phyloP scores from a whole-genome alignment of 805 yeast species.

The Starmerella powellii region DNA sequence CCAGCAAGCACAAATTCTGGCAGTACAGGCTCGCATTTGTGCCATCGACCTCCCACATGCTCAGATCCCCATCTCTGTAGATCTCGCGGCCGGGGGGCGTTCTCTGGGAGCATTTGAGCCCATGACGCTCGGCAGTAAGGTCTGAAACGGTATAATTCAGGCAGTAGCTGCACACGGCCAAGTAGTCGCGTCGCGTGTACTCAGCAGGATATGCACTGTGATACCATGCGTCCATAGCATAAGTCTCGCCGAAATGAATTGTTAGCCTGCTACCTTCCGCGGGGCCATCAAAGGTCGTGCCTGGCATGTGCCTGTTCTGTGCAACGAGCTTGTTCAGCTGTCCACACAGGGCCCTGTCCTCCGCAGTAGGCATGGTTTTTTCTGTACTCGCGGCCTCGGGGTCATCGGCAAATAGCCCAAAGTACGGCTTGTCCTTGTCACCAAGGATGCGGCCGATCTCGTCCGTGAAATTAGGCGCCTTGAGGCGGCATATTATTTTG shows the following conservation, averaged over 20 bases:
- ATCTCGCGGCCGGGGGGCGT: conserved; percentile 91
- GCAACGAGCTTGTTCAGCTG: background rate
- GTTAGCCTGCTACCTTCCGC: conserved; percentile 23
- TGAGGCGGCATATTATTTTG: conserved; percentile 4
- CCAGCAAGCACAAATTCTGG: conserved; percentile 78
- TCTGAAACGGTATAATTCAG: conserved; percentile 65
- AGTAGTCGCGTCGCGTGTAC: conserved; percentile 46
- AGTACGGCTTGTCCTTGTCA: conserved; percentile 13
- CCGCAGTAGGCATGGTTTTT: conserved; percentile 12
- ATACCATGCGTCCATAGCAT: conserved; percentile 82
- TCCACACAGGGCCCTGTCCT: conserved; percentile 11
- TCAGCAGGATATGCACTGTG: conserved; percentile 88
- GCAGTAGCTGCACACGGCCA: conserved; percentile 77
- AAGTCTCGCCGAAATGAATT: conserved; percentile 52
- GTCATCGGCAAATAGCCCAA: conserved; percentile 9
- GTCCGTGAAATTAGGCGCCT: conserved; percentile 8
- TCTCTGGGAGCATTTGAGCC: conserved; percentile 52
- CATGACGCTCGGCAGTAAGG: conserved; percentile 56
- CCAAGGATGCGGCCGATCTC: conserved; percentile 15
- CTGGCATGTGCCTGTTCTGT: background rate
- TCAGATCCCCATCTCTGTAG: conserved; percentile 50
- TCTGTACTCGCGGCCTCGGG: background rate
- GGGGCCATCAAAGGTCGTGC: background rate
- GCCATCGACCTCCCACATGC: conserved; percentile 91
- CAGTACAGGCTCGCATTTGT: conserved; percentile 69